Base-by-base conservation (phyloP, 768 basidiomycete genomes). In the Exsudoporus frostii region DNA sequence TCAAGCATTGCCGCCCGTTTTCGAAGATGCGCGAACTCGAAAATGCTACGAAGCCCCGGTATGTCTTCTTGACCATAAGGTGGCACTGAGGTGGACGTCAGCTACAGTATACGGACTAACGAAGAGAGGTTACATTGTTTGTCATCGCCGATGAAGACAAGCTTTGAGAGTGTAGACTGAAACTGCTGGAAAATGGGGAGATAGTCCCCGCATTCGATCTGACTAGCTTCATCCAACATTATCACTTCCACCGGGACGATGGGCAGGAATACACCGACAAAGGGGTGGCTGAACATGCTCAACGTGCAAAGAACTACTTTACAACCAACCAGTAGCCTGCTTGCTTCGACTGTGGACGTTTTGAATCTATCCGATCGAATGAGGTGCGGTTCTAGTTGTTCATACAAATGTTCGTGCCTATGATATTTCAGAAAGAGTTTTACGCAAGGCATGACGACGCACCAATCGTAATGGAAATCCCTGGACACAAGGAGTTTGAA, bases 51-150 rank as follows among this genome's bases (percentile, higher is more conserved):
- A 17, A 92, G 74, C n/a, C 78, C 75, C 46, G 74, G 64, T 34
- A 86, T 68, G 20, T 86, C 79, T 53, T 90, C 90, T 57, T 86
- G 80, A 9, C 89, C 90, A 79, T 76, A 81, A 3, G 90, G 90
- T 47, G 90, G 85, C 58, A 92, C 90, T 92, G 50, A 33, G 15
- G 17, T 25, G 32, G 13, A 27, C 2, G 38, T 58, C 50, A 53
- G 57, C 37, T 33, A 45, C 20, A n/a, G 20, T 6, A 40, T 13
- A 1, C 2, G 2, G 10, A n/a, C 5, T 7, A 29, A 47, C 4
- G 34, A 30, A 40, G n/a, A 39, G 13, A 36, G 20, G 56, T 51
- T 25, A 74, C 75, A 37, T 60, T 76, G 75, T 55, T 65, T 72
- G 41, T 71, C 58, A 39, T 76, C 76, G 9, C 74, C 74, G 19